Base-by-base conservation (phyloP, 2,329 filamentous ascomycete genomes). In the Zasmidium citrigriseum region DNA sequence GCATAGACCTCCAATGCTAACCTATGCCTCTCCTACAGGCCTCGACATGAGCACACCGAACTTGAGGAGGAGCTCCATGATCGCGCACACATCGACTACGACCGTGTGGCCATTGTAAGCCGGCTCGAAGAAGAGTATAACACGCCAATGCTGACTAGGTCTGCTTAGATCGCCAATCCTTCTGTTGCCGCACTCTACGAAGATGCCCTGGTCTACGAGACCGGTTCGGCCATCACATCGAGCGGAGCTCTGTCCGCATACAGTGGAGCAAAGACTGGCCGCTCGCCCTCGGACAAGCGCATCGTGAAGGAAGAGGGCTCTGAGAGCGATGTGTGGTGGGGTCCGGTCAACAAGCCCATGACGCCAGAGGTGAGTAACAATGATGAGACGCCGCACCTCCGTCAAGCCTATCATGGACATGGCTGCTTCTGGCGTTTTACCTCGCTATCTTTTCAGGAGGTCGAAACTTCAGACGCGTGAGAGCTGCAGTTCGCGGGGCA, bases 261-360 rank as follows among this genome's bases (percentile, higher is more conserved):
- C 85, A 98, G 95, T 48, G 95, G 95, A 72, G 90, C 92, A 71
- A 99, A 99, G 86, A 99, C 95, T 62, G 95, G 95, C 63, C 92
- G 95, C 67, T 99, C 95, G 62, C 95, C 95, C 22, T 88, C 91
- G 56, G 95, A 99, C 81, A 99, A 99, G 88, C 89, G 95, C 76
- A 90, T 99, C 74, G 95, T 99, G 74, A 87, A 96, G 81, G 95
- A 99, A 78, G 82, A 88, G 60, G 83, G 86, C 63, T 98, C 95
- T 65, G 88, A 96, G 77, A 88, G 95, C 57, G 87, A 99, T 62
- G 85, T 99, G 73, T 99, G 95, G 95, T 98, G 95, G 95, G 95
- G 95, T 72, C 93, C 95, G 57, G 95, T 99, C 69, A 99, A 99
- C 85, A 98, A 98, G 86, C 90, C 93, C 75, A 99, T 99, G 95